Evolutionary conservation across 2,329 filamentous ascomycete species (phyloP).

Genomic region (Bipolaris victoriae): DNA sequence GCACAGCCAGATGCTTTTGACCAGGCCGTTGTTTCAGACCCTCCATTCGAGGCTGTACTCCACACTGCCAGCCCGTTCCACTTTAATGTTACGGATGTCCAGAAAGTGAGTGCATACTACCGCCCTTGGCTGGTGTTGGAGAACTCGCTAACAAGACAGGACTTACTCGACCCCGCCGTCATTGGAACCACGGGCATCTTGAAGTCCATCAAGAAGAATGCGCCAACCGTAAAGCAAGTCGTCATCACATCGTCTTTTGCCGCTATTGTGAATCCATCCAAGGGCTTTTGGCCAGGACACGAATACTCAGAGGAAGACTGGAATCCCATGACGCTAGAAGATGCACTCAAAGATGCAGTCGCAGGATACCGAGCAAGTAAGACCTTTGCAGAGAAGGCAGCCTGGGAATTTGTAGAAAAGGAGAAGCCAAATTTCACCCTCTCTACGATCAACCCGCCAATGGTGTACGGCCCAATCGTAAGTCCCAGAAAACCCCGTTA

Average conservation of each 20-base stretch:
- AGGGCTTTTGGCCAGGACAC: slow-evolving; percentile 57
- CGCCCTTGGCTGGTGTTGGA: accelerated
- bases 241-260: slow-evolving; percentile 74
- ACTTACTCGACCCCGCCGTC: slow-evolving; percentile 65
- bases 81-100: slow-evolving; percentile 72
- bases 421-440: slow-evolving; percentile 59
- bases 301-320: slow-evolving; percentile 62
- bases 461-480: slow-evolving; percentile 59
- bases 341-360: slow-evolving; percentile 53
- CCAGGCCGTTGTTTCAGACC: slow-evolving; percentile 63
- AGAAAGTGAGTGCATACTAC: slow-evolving; percentile 57
- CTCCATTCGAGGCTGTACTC: slow-evolving; percentile 71
- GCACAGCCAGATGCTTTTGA: slow-evolving; percentile 71
- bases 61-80: slow-evolving; percentile 67
- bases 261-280: slow-evolving; percentile 64
- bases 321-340: slow-evolving; percentile 62
- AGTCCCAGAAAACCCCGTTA: slow-evolving; percentile 8
- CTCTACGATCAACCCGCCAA: slow-evolving; percentile 57
- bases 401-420: slow-evolving; percentile 60
- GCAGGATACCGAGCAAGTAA: slow-evolving; percentile 63
- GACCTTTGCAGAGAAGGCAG: slow-evolving; percentile 64
- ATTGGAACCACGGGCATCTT: slow-evolving; percentile 69
- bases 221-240: slow-evolving; percentile 72
- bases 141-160: slow-evolving; percentile 28
- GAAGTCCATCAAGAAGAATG: slow-evolving; percentile 58